phyloP scores from a whole-genome alignment of 2,329 filamentous ascomycete genomes.

The Sarocladium strictum region DNA sequence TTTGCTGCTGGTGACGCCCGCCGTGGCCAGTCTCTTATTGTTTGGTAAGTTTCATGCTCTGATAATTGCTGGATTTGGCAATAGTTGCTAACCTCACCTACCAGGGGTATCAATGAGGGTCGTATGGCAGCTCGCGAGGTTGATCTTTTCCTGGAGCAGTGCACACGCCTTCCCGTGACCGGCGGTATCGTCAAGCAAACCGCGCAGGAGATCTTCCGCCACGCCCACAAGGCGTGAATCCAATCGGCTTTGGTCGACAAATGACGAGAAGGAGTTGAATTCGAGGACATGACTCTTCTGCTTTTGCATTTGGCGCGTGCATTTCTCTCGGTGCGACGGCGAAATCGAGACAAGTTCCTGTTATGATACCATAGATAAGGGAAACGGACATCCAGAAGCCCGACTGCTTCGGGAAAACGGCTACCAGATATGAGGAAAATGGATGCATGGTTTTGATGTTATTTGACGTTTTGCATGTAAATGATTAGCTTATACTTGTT shows the following conservation, averaged over 20 bases:
- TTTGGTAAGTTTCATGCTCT: slow-evolving; percentile 84
- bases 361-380: slow-evolving; percentile 9
- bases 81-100: slow-evolving; percentile 25
- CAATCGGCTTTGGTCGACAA: background rate
- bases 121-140: slow-evolving; percentile 89
- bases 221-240: slow-evolving; percentile 6
- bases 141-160: slow-evolving; percentile 76
- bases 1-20: slow-evolving; percentile 95
- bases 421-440: no score
- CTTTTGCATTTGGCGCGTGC: background rate
- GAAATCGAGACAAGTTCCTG: slow-evolving; percentile 1
- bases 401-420: no score
- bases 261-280: slow-evolving; percentile 6
- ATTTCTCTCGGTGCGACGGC: background rate
- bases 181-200: slow-evolving; percentile 86
- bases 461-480: background rate
- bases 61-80: no score
- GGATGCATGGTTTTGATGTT: background rate
- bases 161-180: slow-evolving; percentile 77
- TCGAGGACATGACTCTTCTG: background rate
- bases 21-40: slow-evolving; percentile 89
- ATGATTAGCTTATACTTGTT: no score
- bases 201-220: slow-evolving; percentile 60
- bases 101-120: slow-evolving; percentile 92
- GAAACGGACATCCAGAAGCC: background rate